Percentiles rank a stretch among this genome's conserved stretches.
phyloP scores from a whole-genome alignment of 345 rosid species.

The Raphanus sativus region DNA sequence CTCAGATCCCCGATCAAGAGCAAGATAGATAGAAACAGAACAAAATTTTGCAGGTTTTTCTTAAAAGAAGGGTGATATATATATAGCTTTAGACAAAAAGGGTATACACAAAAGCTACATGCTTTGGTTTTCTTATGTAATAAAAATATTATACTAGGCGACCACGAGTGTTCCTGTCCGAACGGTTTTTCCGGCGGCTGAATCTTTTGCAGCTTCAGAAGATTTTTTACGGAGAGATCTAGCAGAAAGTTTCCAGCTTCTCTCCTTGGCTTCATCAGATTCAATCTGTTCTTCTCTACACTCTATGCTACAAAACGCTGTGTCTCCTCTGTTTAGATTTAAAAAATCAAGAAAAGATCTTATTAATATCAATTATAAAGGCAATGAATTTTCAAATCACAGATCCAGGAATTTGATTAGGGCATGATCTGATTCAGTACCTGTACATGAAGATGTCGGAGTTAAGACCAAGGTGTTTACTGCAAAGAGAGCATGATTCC shows the following conservation, averaged over 20 bases:
- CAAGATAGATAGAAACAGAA: conserved; percentile 31
- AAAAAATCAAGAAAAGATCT: not conserved
- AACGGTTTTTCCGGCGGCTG: conserved; percentile 43
- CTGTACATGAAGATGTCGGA: conserved; percentile 96
- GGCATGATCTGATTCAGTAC: conserved; percentile 31
- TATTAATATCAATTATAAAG: not conserved
- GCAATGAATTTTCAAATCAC: not conserved
- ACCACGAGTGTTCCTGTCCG: conserved; percentile 63
- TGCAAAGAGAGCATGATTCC: conserved; percentile 72
- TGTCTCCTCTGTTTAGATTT: conserved; percentile 89
- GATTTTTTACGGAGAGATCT: conserved; percentile 47
- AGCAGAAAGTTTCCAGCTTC: conserved; percentile 52
- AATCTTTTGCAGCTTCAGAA: conserved; percentile 46
- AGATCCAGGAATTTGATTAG: conserved; percentile 1
- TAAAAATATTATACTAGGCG: conserved; percentile 14
- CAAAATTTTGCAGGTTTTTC: conserved; percentile 10
- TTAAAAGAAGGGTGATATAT: not conserved
- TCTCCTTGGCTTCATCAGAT: conserved; percentile 64
- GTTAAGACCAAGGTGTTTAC: conserved; percentile 62
- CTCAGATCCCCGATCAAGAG: not conserved
- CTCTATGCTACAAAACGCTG: conserved; percentile 81
- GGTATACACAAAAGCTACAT: conserved; percentile 17
- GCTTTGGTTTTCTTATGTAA: conserved; percentile 11
- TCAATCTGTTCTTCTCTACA: conserved; percentile 87
- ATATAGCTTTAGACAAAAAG: conserved; percentile 19